phyloP scores from a whole-genome alignment of 805 yeast genomes.

The Cyberlindnera japonica region DNA sequence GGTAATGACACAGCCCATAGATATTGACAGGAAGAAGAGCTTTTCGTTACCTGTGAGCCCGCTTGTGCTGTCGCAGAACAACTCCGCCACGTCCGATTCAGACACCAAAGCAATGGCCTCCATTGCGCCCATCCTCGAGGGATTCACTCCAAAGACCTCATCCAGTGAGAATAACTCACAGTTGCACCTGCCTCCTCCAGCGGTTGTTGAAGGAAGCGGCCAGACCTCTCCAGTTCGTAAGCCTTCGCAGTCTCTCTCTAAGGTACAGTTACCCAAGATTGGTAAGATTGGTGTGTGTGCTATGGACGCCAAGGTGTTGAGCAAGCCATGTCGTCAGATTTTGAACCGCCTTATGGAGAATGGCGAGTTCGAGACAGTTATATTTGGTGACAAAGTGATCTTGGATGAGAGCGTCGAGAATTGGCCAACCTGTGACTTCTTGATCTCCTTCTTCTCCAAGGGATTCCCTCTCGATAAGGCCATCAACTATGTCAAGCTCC shows the following conservation, averaged over 20 bases:
- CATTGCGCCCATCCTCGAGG: conserved; percentile 73
- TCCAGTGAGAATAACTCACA: conserved; percentile 40
- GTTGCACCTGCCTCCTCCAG: conserved; percentile 25
- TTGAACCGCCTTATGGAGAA: conserved; percentile 81
- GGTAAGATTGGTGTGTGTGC: conserved; percentile 99
- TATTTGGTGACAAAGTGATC: conserved; percentile 96
- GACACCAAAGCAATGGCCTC: conserved; percentile 67
- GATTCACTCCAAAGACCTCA: conserved; percentile 69
- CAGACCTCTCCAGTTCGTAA: conserved; percentile 19
- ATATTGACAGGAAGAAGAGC: conserved; percentile 16
- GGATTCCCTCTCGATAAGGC: conserved; percentile 98
- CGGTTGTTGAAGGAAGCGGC: conserved; percentile 14
- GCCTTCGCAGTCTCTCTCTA: conserved; percentile 12
- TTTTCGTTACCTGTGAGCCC: conserved; percentile 31
- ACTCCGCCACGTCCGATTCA: conserved; percentile 21
- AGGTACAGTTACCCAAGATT: conserved; percentile 57
- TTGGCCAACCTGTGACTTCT: conserved; percentile 98
- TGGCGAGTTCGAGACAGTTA: conserved; percentile 95
- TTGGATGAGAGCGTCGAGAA: conserved; percentile 89
- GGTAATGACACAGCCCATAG: conserved; percentile 25
- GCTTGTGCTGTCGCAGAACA: conserved; percentile 22
- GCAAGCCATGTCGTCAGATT: conserved; percentile 93
- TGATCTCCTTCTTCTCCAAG: conserved; percentile 88
- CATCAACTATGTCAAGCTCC: conserved; percentile 77
- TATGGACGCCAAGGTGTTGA: conserved; percentile 94